Evolutionary conservation across 257 asterid genomes (phyloP), one percentile per base, ranked within the genome.

Genomic region (Solanum bulbocastanum): DNA sequence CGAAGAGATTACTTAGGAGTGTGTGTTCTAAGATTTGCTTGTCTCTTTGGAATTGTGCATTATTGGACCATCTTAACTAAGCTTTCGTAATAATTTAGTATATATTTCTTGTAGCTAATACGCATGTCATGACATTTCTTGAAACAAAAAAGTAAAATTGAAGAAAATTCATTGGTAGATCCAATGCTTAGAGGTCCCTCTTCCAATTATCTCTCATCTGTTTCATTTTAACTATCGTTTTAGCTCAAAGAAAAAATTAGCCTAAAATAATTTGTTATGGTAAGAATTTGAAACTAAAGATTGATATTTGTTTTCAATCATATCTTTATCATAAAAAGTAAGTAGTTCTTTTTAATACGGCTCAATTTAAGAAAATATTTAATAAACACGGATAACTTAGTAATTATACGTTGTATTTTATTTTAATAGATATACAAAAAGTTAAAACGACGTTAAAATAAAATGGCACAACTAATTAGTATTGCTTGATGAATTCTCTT

Each of bases 221-320:
- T 25, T 66, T 11, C 8, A n/a, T 65, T 65, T 65, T 25, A 62
- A n/a, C 13, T 10, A n/a, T 62, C 2, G 8, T 2, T 65, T 65
- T 65, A n/a, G 13, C 4, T 62, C 0, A 3, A 56, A 56, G 3
- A 0, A 52, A 12, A 42, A 0, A 52, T 9, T 60, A 0, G 1
- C 14, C 13, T 10, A 60, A 60, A n/a, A 62, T n/a, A n/a, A 62
- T 62, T 62, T 62, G 1, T 62, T 8, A 10, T 8, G 2, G 2
- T n/a, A 11, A 65, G 12, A 65, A 65, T 10, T 65, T 65, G 15
- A 10, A 27, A 65, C 6, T 65, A 11, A 65, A 65, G 4, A 66
- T 66, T 66, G 18, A 11, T 2, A 25, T 10, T 66, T 65, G 0
- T 18, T 52, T 52, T 18, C 62, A 52, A 52, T 52, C n/a, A 18